Evolutionary conservation across 208 protist genomes (phyloP).

Genomic region (Entamoeba histolytica): DNA sequence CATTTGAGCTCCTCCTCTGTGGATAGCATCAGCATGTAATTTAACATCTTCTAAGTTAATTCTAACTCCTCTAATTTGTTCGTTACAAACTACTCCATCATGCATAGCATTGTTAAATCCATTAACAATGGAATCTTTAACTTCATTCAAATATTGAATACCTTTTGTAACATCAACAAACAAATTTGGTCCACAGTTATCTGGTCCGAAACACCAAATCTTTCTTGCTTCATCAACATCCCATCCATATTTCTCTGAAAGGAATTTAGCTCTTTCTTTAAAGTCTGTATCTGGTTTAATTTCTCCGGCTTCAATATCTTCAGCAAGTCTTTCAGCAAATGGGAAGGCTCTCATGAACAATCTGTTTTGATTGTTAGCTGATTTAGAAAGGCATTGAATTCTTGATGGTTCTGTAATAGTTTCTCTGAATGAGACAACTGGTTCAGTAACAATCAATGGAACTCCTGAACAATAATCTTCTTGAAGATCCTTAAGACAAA

Average conservation of each 20-base stretch:
- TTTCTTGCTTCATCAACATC: slow-evolving; percentile 67
- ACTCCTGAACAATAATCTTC: slow-evolving; percentile 77
- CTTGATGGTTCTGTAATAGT: slow-evolving; percentile 59
- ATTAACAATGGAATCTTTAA: slow-evolving; percentile 76
- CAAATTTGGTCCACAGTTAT: slow-evolving; percentile 74
- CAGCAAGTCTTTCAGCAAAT: slow-evolving; percentile 58
- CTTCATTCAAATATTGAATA: slow-evolving; percentile 89
- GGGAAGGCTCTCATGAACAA: slow-evolving; percentile 70
- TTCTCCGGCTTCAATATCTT: slow-evolving; percentile 67
- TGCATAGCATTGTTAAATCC: slow-evolving; percentile 76
- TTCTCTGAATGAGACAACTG: slow-evolving; percentile 91
- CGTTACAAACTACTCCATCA: slow-evolving; percentile 62
- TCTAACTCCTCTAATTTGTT: slow-evolving; percentile 81
- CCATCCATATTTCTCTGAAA: slow-evolving; percentile 65
- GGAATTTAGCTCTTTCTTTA: slow-evolving; percentile 57
- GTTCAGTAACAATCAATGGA: slow-evolving; percentile 68
- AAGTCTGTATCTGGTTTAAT: slow-evolving; percentile 58
- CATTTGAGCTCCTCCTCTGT: no score
- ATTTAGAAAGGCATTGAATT: slow-evolving; percentile 57
- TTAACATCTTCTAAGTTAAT: no score
- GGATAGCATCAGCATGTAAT: no score
- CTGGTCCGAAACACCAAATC: slow-evolving; percentile 92
- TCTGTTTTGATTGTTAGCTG: slow-evolving; percentile 98
- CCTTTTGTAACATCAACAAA: slow-evolving; percentile 82
- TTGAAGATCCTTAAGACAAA: slow-evolving; percentile 92